Conservation (phyloP, 148 eudicot species). For the Oxyria digyna region DNA sequence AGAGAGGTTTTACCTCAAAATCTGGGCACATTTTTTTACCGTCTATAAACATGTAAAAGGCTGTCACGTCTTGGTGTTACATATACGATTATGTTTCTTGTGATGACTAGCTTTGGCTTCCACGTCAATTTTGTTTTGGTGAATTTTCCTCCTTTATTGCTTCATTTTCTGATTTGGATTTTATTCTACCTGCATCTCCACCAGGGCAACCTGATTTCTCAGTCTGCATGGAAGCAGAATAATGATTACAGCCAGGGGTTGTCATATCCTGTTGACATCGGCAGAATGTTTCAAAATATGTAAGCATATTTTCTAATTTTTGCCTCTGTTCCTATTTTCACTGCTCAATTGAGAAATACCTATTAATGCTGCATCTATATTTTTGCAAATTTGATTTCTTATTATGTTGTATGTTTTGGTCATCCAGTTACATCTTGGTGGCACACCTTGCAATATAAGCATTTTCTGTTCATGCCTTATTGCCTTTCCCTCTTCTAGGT, state of each 20-base stretch:
- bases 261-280: slow-evolving; percentile 29
- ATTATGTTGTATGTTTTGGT: not conserved
- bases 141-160: not conserved
- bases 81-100: not conserved
- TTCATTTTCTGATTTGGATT: not conserved
- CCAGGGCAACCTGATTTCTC: slow-evolving; percentile 22
- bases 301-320: slow-evolving; percentile 27
- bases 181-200: slow-evolving; percentile 26
- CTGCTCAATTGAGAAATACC: not conserved
- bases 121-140: not conserved
- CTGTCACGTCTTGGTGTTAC: not conserved
- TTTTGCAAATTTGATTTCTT: not conserved
- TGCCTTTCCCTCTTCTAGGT: not conserved
- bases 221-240: slow-evolving; percentile 44
- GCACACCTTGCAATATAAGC: not conserved
- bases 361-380: not conserved
- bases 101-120: not conserved
- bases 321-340: not conserved
- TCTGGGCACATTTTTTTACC: not conserved
- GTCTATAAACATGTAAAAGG: not conserved
- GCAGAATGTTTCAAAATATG: slow-evolving; percentile 59
- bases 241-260: slow-evolving; percentile 25
- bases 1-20: not conserved
- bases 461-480: not conserved
- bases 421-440: not conserved